These are phyloP conservation scores for Spergularia bocconei DNA, from an alignment of 148 eudicot species.

Conservation along the genomic window DNA sequence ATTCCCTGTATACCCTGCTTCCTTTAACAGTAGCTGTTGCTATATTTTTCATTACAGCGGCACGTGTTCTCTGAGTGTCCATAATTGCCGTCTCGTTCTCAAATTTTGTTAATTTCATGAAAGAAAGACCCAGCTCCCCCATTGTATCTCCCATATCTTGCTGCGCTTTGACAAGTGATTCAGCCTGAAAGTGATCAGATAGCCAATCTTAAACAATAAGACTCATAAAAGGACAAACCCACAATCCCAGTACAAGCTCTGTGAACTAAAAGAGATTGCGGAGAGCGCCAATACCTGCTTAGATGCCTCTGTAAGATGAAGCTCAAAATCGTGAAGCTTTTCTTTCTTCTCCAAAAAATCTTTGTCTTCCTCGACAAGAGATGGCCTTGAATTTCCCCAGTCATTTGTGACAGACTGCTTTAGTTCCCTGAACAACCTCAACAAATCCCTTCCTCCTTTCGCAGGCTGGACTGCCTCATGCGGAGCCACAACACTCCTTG, in stretches of 20 bases:
- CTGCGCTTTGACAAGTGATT: conserved; percentile 81
- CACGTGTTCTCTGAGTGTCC: conserved; percentile 60
- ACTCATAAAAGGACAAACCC: background rate
- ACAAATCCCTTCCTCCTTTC: conserved; percentile 81
- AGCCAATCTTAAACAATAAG: conserved; percentile 13
- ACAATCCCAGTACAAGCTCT: conserved; percentile 4
- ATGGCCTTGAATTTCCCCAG: conserved; percentile 64
- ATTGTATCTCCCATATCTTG: conserved; percentile 83
- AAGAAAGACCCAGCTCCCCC: conserved; percentile 87
- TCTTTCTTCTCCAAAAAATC: conserved; percentile 79
- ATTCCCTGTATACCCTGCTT: conserved; percentile 74
- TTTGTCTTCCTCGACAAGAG: conserved; percentile 73
- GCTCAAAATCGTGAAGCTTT: conserved; percentile 62
- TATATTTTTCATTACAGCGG: conserved; percentile 68
- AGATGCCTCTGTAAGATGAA: conserved; percentile 60
- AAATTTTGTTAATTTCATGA: conserved; percentile 81
- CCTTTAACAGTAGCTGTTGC: conserved; percentile 87
- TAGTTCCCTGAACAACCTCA: conserved; percentile 81
- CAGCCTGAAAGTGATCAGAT: conserved; percentile 50
- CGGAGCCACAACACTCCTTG: conserved; percentile 44
- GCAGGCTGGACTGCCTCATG: conserved; percentile 85
- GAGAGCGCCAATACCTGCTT: conserved; percentile 61
- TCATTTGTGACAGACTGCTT: conserved; percentile 78
- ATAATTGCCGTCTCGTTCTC: conserved; percentile 64
- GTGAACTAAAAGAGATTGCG: background rate